Base-by-base conservation (phyloP, 306 rosid species). In the Neltuma alba region DNA sequence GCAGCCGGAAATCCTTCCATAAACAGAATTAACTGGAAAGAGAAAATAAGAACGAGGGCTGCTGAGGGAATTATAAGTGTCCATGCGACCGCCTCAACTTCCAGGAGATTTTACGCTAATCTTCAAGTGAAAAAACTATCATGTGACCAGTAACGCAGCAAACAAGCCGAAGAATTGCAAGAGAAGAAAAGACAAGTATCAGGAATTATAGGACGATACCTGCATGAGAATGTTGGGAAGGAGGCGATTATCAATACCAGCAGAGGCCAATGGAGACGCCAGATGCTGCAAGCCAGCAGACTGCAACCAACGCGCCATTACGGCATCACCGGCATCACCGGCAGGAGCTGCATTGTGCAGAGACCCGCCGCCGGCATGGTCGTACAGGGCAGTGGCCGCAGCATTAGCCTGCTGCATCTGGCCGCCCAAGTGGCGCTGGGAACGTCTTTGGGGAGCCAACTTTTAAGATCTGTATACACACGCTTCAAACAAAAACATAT, bases 391-490 rank as follows among this genome's bases (percentile, higher is more conserved):
- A 47, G 97, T 86, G 28, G 95, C 97, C 64, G 97, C 97, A 82
- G 99, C 95, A 89, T 91, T 95, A 91, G 89, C 91, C 92, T 94
- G 98, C 90, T 92, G 98, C 98, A 92, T 83, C 97, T 94, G 99
- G 82, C 99, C 99, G 85, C 97, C 97, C 97, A 92, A 87, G 94
- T 88, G 99, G 97, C 99, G 99, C 97, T 92, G 99, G 60, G 99
- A 91, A 58, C 98, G 93, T 78, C 99, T 79, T 90, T 92, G 99
- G 52, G 99, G 99, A 89, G 99, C 99, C 99, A 95, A 95, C 84
- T 92, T 94, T 92, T 83, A 92, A 89, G 97, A 92, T 92, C 96
- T 91, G 86, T 77, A 69, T 76, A 72, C 60, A 91, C 86, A 81
- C 75, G 75, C 97, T 91, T 81, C 85, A 76, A 80, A 81, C 70